Conservation (phyloP, 148 eudicot species). For the Mesembryanthemum crystallinum region DNA sequence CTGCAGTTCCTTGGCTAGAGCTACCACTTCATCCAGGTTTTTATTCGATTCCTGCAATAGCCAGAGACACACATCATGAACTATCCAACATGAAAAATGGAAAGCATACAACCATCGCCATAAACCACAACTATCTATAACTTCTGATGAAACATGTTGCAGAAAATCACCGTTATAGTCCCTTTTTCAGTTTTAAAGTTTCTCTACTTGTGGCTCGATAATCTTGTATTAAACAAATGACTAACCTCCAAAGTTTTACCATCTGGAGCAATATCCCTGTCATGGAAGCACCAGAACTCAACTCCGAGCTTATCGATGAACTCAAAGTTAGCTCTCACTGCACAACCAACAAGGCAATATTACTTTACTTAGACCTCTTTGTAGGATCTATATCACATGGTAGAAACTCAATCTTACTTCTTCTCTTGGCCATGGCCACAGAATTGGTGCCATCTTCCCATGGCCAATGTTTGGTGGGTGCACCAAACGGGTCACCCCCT, state of each 20-base stretch:
- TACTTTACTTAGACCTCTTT: not conserved
- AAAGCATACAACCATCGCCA: not conserved
- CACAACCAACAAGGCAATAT: constrained; percentile 14
- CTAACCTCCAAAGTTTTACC: constrained; percentile 75
- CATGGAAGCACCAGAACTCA: constrained; percentile 96
- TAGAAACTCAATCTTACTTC: constrained; percentile 55
- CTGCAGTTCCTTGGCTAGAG: constrained; percentile 88
- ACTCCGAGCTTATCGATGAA: constrained; percentile 92
- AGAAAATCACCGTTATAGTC: no score
- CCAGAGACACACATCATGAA: not conserved
- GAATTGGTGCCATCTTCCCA: constrained; percentile 99
- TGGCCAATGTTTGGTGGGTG: constrained; percentile 91
- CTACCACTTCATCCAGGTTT: constrained; percentile 90
- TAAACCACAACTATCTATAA: not conserved
- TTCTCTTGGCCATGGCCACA: constrained; percentile 86
- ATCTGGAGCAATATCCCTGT: constrained; percentile 96
- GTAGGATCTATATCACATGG: not conserved
- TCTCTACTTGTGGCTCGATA: not conserved
- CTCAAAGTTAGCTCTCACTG: constrained; percentile 99
- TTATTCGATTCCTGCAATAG: constrained; percentile 72
- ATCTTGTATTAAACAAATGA: not conserved
- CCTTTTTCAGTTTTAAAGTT: not conserved
- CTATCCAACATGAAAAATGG: not conserved
- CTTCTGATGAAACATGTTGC: not conserved
- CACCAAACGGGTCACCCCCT: constrained; percentile 94